A percentile compares a stretch with the other conserved stretches of the same genome.
Evolutionary conservation across 73 alveolate species (phyloP).

Genomic region (Loxodes magnus): DNA sequence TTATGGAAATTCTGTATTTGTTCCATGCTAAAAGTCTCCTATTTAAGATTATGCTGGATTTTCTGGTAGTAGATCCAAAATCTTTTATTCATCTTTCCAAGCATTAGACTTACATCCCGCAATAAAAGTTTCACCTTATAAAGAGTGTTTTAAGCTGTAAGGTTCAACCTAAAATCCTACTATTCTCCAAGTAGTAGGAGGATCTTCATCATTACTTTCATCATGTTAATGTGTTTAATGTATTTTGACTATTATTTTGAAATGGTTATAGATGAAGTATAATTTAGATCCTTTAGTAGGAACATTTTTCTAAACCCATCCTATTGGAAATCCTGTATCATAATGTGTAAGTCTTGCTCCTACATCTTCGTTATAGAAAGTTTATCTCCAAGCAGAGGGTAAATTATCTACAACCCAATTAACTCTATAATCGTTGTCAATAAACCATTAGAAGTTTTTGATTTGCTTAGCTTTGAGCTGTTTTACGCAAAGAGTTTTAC

Average conservation of each 20-base stretch:
- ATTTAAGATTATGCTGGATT: neutral
- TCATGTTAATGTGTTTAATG: too few species aligned
- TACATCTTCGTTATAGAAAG: neutral
- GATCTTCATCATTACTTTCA: neutral
- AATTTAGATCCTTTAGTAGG: neutral
- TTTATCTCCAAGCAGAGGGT: slow-evolving; percentile 3
- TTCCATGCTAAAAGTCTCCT: neutral
- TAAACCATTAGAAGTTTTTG: slow-evolving; percentile 10
- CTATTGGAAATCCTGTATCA: slow-evolving; percentile 9
- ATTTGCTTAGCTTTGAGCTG: neutral
- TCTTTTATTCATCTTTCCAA: neutral
- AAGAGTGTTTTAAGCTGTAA: too few species aligned
- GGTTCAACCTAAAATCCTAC: slow-evolving; percentile 14
- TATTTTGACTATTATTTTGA: neutral
- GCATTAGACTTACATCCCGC: neutral
- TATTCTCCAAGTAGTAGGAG: neutral
- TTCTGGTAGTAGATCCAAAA: neutral
- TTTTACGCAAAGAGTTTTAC: neutral
- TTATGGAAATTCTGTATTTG: neutral
- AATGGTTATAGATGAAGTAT: slow-evolving; percentile 1
- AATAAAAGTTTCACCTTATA: neutral
- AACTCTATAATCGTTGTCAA: slow-evolving; percentile 3
- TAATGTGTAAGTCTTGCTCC: neutral
- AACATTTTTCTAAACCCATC: too few species aligned
- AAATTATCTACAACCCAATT: slow-evolving; percentile 5